Conservation (phyloP, 495 filamentous ascomycete genomes). For the Penicilliopsis zonata region DNA sequence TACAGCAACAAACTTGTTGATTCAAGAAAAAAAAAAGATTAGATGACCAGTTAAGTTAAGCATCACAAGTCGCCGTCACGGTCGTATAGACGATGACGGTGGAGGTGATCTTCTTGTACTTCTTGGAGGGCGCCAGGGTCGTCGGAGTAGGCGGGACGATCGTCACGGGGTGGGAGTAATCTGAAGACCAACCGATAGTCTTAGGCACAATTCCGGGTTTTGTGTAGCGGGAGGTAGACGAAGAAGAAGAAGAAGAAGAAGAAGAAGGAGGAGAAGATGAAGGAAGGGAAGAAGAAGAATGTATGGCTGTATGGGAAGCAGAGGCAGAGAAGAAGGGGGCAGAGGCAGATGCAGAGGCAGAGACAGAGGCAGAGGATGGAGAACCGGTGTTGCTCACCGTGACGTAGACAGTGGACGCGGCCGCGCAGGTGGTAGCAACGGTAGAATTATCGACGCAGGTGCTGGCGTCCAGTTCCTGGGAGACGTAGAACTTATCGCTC, state of each 20-base stretch:
- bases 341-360: neutral
- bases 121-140: slow-evolving; percentile 2
- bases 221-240: slow-evolving; percentile 5
- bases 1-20: too few relatives aligned
- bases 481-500: slow-evolving; percentile 26
- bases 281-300: neutral
- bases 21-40: too few relatives aligned
- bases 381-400: slow-evolving; percentile 13
- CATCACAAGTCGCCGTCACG: slow-evolving; percentile 1
- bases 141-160: slow-evolving; percentile 8
- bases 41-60: neutral
- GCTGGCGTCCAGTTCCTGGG: slow-evolving; percentile 6
- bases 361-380: neutral
- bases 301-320: slow-evolving; percentile 6
- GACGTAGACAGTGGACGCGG: slow-evolving; percentile 12
- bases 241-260: neutral
- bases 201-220: slow-evolving; percentile 16
- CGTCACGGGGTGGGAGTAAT: slow-evolving; percentile 17
- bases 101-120: neutral
- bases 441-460: slow-evolving; percentile 2
- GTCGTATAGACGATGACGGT: slow-evolving; percentile 3
- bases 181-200: slow-evolving; percentile 16
- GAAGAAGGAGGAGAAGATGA: neutral
- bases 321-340: neutral
- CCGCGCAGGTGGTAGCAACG: slow-evolving; percentile 4